Base-by-base conservation (phyloP, 257 asterid genomes). In the Eustoma russellianum region DNA sequence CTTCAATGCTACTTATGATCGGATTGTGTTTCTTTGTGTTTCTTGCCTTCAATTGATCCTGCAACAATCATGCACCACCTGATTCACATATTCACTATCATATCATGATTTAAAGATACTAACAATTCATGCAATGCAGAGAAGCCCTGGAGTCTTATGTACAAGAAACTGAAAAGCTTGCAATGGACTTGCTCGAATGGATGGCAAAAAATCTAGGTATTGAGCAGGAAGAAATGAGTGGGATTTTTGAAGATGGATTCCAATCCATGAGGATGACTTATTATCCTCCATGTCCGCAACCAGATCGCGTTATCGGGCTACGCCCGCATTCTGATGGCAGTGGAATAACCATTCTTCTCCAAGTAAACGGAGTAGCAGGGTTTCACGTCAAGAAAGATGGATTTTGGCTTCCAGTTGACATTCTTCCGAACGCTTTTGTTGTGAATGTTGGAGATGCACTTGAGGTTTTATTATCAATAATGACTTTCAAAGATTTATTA, bases 291-390 rank as follows among this genome's bases (percentile, higher is more conserved):
- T 81, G 86, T 40, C 80, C 85, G 0, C 52, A 69, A 30, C 89
- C 92, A 0, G 64, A 79, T 46, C 59, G 60, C 52, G 96, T 81
- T 0, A 33, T 62, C 5, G 87, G 96, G 55, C 30, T 87, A 30
- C 74, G 74, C 0, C 69, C 92, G 5, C 94, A 87, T 46, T 75
- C 96, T 0, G 96, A 81, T 53, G 92, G 68, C 0, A 68, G 68
- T 2, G 86, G 71, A 5, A 34, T 88, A 11, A 88, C 94, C 17
- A 50, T 82, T 24, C 74, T 88, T 45, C 77, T 70, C 18, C 85
- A 82, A 60, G 66, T 82, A 17, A 81, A 82, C 50, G 91, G 82
- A 33, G 88, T 79, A 0, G 79, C 76, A 7, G 97, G 97, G 5
- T 60, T 88, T 6, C 83, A 88, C 54, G 64, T 88, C n/a, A 82